Conservation (phyloP, 1,284 basidiomycete species). For the Rhodotorula glutinis region DNA sequence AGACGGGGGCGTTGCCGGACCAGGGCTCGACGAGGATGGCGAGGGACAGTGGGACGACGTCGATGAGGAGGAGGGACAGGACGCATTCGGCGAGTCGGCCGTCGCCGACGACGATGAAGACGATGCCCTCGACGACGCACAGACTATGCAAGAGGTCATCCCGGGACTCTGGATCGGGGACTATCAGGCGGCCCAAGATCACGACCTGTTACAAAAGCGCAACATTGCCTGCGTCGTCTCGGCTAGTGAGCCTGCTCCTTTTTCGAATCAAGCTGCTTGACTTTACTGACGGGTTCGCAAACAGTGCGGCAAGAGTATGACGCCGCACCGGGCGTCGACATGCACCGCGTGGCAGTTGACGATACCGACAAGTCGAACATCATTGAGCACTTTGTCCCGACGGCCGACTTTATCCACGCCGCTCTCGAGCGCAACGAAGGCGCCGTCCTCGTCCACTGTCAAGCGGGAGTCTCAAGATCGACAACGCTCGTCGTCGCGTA, state of each 20-base stretch:
- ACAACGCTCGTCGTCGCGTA: constrained; percentile 48
- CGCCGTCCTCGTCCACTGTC: constrained; percentile 50
- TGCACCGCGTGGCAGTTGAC: constrained; percentile 47
- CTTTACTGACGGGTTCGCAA: not conserved
- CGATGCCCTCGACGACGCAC: not conserved
- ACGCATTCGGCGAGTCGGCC: not conserved
- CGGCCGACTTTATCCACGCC: constrained; percentile 44
- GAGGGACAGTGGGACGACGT: not conserved
- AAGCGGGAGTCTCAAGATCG: constrained; percentile 49
- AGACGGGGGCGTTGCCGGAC: not conserved
- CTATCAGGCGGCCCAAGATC: constrained; percentile 36
- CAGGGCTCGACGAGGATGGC: not conserved
- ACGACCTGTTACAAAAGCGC: constrained; percentile 23
- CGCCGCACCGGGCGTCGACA: constrained; percentile 37
- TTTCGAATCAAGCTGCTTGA: too few species aligned
- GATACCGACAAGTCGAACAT: constrained; percentile 48
- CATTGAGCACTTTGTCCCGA: constrained; percentile 45
- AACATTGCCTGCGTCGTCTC: constrained; percentile 40
- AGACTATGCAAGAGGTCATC: constrained; percentile 39
- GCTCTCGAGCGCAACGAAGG: constrained; percentile 43
- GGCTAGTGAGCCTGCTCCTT: constrained; percentile 32
- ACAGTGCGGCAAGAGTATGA: constrained; percentile 42
- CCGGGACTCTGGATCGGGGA: constrained; percentile 43
- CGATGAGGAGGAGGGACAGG: not conserved
- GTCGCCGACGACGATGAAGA: constrained; percentile 3